Conservation (phyloP, 148 eudicot genomes). For the Chenopodium formosanum region DNA sequence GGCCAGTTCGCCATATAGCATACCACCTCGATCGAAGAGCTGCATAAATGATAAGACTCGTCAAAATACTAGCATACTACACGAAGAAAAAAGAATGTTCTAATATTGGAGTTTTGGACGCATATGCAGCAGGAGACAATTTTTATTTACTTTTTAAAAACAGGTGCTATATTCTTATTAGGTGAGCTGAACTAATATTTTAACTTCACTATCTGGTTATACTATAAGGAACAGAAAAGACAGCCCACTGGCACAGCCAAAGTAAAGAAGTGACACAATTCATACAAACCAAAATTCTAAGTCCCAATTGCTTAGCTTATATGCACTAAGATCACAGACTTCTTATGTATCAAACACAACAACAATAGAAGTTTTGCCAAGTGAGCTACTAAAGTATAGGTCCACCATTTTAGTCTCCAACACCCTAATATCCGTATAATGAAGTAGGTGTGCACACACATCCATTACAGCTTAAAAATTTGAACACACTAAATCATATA, state of each 20-base stretch:
- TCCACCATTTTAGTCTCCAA: background rate
- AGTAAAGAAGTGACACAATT: background rate
- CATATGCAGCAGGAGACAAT: background rate
- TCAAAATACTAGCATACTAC: background rate
- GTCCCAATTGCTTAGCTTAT: background rate
- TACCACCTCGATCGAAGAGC: slow-evolving; percentile 86
- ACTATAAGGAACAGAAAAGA: background rate
- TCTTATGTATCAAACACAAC: background rate
- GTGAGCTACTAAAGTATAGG: background rate
- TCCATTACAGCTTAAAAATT: background rate
- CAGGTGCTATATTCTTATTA: too few species aligned
- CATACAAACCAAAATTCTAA: background rate
- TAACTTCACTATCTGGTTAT: background rate
- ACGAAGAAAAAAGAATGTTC: background rate
- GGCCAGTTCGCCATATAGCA: slow-evolving; percentile 91
- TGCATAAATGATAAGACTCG: slow-evolving; percentile 30
- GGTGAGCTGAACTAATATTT: background rate
- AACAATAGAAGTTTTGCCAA: background rate
- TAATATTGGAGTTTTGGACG: background rate
- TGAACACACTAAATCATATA: background rate
- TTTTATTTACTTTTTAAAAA: too few species aligned
- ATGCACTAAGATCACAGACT: background rate
- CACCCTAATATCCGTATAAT: background rate
- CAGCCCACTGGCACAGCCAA: background rate
- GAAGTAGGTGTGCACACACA: background rate